Evolutionary conservation across 441 rosid species (phyloP), one percentile per base, ranked within the genome.

Genomic region (Euphorbia schlechtendalii): DNA sequence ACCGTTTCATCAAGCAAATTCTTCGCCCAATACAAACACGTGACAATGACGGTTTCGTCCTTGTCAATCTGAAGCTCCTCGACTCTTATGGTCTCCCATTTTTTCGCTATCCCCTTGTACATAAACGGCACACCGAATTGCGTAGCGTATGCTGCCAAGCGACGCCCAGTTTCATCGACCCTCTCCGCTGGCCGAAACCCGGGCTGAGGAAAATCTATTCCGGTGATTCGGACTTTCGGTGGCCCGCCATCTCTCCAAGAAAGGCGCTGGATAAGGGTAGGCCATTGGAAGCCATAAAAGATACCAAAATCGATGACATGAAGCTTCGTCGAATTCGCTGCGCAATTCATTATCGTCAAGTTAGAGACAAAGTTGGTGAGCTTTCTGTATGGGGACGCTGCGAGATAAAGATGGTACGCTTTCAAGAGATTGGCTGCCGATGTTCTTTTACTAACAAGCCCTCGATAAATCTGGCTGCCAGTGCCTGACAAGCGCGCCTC

Each of bases 1-100:
- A 88, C 96, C 1, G 99, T 93, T 76, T 88, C 95, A 57, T 93
- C 99, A 4, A 93, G 71, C 0, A 90, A 81, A 75, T 86, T 82
- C 64, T 69, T 83, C 32, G 82, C 81, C 34, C 97, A 83, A 58
- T 74, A 86, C 28, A 87, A 64, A 68, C 93, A 84, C 76, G 83
- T 93, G 52, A 88, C 99, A 1, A 82, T 95, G 6, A 87, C 51
- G 66, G 81, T 59, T 66, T 93, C 99, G 28, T 77, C 77, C 0
- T 59, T 53, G 20, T 63, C 68, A 21, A 90, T 72, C 74, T 87
- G 86, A 68, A 93, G 80, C 69, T 93, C 97, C 25, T 82, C 87
- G 17, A 81, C 15, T 61, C 10, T 68, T 68, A 93, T 83, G 21
- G 81, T 86, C 61, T 83, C 92, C 92, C 89, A 86, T 73, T 82